Evolutionary conservation across 352 stramenopile genomes (phyloP).

Genomic region (Pythium grandisporangium): DNA sequence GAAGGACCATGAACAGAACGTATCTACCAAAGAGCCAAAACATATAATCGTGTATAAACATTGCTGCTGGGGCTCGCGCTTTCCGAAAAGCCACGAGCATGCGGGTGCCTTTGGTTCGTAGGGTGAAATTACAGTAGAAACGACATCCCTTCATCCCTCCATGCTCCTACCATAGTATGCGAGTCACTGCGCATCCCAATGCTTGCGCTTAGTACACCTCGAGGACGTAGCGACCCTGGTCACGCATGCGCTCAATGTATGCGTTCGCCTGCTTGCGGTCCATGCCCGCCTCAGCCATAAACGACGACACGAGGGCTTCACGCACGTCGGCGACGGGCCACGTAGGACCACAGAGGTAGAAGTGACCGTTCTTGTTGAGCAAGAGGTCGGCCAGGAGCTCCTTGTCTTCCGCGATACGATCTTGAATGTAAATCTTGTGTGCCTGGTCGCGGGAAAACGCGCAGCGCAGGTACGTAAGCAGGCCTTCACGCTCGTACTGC

Average conservation of each 20-base stretch:
- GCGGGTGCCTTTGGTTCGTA: too few relatives aligned
- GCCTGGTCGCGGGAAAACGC: slow-evolving; percentile 85
- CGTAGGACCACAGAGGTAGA: slow-evolving; percentile 81
- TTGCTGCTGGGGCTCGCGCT: too few relatives aligned
- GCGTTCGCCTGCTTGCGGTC: slow-evolving; percentile 62
- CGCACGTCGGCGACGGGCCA: slow-evolving; percentile 73
- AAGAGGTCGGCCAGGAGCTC: slow-evolving; percentile 60
- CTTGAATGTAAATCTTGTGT: slow-evolving; percentile 88
- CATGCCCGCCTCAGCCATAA: slow-evolving; percentile 36
- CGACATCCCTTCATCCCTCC: too few relatives aligned
- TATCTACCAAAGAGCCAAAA: too few relatives aligned
- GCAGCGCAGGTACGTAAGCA: slow-evolving; percentile 77
- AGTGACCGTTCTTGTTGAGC: slow-evolving; percentile 70
- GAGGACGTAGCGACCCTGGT: slow-evolving; percentile 73
- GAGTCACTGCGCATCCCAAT: too few relatives aligned
- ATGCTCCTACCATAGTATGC: too few relatives aligned
- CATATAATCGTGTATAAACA: too few relatives aligned
- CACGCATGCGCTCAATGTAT: slow-evolving; percentile 71
- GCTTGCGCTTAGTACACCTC: slow-evolving; percentile 63
- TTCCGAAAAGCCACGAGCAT: too few relatives aligned
- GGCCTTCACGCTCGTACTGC: slow-evolving; percentile 67
- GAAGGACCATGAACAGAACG: too few relatives aligned
- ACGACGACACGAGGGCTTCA: slow-evolving; percentile 50
- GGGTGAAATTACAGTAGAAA: too few relatives aligned
- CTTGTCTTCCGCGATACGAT: slow-evolving; percentile 81